Evolutionary conservation across 805 yeast species (phyloP).

Genomic region (Saccharomyces cerevisiae): DNA sequence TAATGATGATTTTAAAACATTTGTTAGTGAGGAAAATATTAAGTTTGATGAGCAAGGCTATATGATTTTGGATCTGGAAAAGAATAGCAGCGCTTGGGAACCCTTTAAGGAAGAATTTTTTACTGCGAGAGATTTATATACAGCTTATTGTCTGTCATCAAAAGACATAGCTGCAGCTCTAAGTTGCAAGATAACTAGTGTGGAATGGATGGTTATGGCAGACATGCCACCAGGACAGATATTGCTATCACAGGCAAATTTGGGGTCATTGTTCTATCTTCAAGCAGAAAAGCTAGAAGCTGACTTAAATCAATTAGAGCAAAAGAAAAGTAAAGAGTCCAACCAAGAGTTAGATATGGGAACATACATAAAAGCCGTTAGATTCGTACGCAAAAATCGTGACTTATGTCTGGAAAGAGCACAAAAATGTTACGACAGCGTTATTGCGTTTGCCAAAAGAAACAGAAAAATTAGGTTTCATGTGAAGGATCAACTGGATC

Average conservation of each 20-base stretch:
- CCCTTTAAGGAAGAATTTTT: constrained; percentile 73
- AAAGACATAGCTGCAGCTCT: constrained; percentile 62
- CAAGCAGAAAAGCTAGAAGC: constrained; percentile 58
- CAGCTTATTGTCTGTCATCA: constrained; percentile 59
- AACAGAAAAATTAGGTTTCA: constrained; percentile 28
- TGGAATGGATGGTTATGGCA: constrained; percentile 66
- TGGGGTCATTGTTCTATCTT: constrained; percentile 60
- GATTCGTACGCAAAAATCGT: constrained; percentile 21
- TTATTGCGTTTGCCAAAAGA: constrained; percentile 35
- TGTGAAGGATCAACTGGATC: constrained; percentile 32
- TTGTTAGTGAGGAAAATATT: constrained; percentile 23
- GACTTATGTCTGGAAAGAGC: constrained; percentile 30
- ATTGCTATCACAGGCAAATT: constrained; percentile 55
- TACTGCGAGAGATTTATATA: constrained; percentile 65
- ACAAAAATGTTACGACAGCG: constrained; percentile 36
- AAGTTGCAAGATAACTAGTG: constrained; percentile 51
- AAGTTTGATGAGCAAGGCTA: constrained; percentile 26
- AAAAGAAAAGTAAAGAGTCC: constrained; percentile 19
- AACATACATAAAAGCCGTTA: constrained; percentile 11
- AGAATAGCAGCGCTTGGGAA: constrained; percentile 51
- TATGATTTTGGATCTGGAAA: constrained; percentile 28
- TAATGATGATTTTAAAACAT: constrained; percentile 19
- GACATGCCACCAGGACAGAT: constrained; percentile 59
- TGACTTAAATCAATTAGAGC: constrained; percentile 31
- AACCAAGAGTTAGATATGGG: constrained; percentile 7